phyloP scores from a whole-genome alignment of 2,329 filamentous ascomycete species.

The Cytospora mali region DNA sequence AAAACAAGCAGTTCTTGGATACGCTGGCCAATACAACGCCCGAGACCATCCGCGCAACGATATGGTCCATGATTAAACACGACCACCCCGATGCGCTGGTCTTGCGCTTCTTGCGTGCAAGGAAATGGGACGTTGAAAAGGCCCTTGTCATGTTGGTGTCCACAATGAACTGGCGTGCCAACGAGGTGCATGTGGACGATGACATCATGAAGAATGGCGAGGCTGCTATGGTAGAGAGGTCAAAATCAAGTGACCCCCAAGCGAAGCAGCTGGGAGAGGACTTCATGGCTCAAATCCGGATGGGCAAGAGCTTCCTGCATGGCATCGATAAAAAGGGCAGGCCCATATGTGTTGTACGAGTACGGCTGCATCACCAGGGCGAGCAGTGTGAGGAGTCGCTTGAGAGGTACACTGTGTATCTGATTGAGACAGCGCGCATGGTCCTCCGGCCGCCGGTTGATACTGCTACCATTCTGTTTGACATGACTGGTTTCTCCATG shows the following conservation, averaged over 20 bases:
- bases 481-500: conserved; percentile 92
- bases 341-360: conserved; percentile 84
- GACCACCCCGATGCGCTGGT: conserved; percentile 88
- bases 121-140: conserved; percentile 94
- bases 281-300: conserved; percentile 79
- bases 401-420: conserved; percentile 88
- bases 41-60: conserved; percentile 75
- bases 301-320: conserved; percentile 93
- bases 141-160: conserved; percentile 93
- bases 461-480: conserved; percentile 94
- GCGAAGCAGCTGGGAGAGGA: conserved; percentile 71
- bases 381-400: conserved; percentile 82
- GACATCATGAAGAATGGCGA: conserved; percentile 83
- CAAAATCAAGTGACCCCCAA: conserved; percentile 57
- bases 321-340: conserved; percentile 81
- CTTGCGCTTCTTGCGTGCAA: conserved; percentile 81
- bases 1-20: conserved; percentile 82
- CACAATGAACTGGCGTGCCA: conserved; percentile 87
- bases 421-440: conserved; percentile 92
- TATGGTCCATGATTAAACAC: conserved; percentile 95
- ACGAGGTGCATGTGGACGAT: conserved; percentile 84
- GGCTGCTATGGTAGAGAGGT: conserved; percentile 62
- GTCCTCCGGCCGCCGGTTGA: conserved; percentile 79
- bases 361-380: conserved; percentile 76
- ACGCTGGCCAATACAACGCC: conserved; percentile 76